Percentiles rank a stretch among this genome's conserved stretches.
Evolutionary conservation across 139 green algal species (phyloP).

Genomic region (Chloropicon primus): DNA sequence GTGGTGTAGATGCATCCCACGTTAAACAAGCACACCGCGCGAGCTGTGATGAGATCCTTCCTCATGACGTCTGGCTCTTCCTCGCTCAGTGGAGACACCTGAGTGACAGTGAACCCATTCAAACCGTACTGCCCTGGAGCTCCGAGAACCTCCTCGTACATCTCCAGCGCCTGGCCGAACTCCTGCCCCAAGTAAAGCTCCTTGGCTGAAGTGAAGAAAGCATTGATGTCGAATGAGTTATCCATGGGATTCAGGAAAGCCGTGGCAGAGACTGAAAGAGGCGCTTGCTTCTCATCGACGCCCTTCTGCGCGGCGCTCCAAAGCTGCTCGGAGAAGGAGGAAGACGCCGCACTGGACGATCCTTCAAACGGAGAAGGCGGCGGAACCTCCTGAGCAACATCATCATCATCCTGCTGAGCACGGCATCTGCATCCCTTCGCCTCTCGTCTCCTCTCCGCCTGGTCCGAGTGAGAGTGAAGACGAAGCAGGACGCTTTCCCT

Average conservation of each 20-base stretch:
- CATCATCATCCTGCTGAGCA: too few relatives aligned
- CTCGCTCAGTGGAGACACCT: background rate
- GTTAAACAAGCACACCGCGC: background rate
- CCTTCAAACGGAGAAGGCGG: too few relatives aligned
- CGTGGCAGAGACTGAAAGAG: background rate
- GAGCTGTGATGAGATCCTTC: background rate
- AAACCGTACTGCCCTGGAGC: background rate
- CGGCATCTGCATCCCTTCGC: too few relatives aligned
- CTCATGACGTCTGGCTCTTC: background rate
- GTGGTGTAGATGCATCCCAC: background rate
- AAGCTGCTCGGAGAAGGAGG: background rate
- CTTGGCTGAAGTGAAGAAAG: background rate
- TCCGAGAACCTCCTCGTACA: background rate
- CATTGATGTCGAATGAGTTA: background rate
- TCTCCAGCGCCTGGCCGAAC: constrained; percentile 2
- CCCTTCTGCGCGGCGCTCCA: background rate
- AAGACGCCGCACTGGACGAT: too few relatives aligned
- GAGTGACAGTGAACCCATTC: background rate
- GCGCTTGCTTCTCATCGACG: background rate
- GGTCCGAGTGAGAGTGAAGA: too few relatives aligned
- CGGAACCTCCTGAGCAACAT: too few relatives aligned
- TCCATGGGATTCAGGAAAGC: background rate
- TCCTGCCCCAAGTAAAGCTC: constrained; percentile 2
- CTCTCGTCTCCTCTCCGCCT: too few relatives aligned
- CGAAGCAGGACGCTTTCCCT: too few relatives aligned